A percentile compares a stretch with the other conserved stretches of the same genome.
These are phyloP conservation scores for Sphenostylis stenocarpa DNA, from an alignment of 306 rosid genomes.

Conservation along the genomic window DNA sequence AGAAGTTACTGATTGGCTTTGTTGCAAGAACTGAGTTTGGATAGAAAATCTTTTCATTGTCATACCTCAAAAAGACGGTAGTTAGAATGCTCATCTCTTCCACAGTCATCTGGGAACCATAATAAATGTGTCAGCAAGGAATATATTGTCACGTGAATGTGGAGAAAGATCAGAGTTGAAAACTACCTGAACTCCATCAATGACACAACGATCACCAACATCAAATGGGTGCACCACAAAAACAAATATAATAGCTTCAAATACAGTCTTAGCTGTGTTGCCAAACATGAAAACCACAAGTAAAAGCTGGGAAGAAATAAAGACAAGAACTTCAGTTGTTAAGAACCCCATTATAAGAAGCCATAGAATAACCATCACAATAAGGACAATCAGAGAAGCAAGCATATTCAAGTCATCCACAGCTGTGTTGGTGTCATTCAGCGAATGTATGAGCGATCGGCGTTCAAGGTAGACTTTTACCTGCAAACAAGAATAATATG, in stretches of 20 bases:
- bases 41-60: slow-evolving; percentile 82
- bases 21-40: slow-evolving; percentile 81
- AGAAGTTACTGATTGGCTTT: slow-evolving; percentile 84
- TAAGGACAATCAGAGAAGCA: slow-evolving; percentile 46
- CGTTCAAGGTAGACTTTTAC: slow-evolving; percentile 83
- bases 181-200: slow-evolving; percentile 86
- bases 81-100: slow-evolving; percentile 93
- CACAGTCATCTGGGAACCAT: slow-evolving; percentile 63
- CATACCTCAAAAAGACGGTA: slow-evolving; percentile 71
- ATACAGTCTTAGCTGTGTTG: slow-evolving; percentile 68
- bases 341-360: slow-evolving; percentile 71
- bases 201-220: slow-evolving; percentile 88
- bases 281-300: slow-evolving; percentile 73
- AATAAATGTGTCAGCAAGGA: slow-evolving; percentile 18
- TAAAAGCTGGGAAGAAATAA: slow-evolving; percentile 80
- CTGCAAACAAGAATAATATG: slow-evolving; percentile 44
- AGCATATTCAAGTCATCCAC: slow-evolving; percentile 78
- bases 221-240: slow-evolving; percentile 91
- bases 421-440: slow-evolving; percentile 81
- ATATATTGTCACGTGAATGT: not conserved
- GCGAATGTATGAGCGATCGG: slow-evolving; percentile 66
- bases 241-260: slow-evolving; percentile 88
- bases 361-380: slow-evolving; percentile 58
- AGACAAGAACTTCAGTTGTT: slow-evolving; percentile 69
- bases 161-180: slow-evolving; percentile 6